phyloP scores from a whole-genome alignment of 495 filamentous ascomycete species.

The Aspergillus egyptiacus region DNA sequence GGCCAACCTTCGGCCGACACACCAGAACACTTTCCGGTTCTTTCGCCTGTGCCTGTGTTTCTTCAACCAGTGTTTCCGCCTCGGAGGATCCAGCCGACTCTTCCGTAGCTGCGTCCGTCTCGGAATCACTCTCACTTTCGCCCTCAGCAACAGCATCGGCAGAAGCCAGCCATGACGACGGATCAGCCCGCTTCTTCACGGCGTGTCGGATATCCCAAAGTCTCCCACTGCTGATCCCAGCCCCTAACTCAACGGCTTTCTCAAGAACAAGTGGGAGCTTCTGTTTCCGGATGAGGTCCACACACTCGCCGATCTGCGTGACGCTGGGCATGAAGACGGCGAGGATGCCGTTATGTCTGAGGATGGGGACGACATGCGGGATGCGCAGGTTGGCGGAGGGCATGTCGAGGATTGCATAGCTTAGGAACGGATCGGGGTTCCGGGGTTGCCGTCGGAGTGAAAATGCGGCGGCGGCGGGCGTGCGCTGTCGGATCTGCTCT shows the following conservation, averaged over 20 bases:
- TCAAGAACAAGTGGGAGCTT: constrained; percentile 54
- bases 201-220: constrained; percentile 61
- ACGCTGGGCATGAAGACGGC: constrained; percentile 69
- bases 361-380: constrained; percentile 47
- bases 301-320: constrained; percentile 62
- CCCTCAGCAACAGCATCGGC: neutral
- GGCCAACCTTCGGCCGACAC: constrained; percentile 63
- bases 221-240: constrained; percentile 49
- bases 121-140: neutral
- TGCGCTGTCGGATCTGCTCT: constrained; percentile 36
- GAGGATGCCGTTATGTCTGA: constrained; percentile 56
- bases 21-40: constrained; percentile 50
- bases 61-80: neutral
- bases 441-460: constrained; percentile 12
- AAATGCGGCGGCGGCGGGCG: constrained; percentile 15
- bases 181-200: constrained; percentile 39
- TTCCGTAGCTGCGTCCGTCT: neutral
- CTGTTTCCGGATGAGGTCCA: constrained; percentile 46
- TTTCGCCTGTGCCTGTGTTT: constrained; percentile 12
- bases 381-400: constrained; percentile 55
- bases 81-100: neutral
- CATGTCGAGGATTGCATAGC: constrained; percentile 64
- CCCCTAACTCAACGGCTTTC: constrained; percentile 58
- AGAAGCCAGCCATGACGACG: constrained; percentile 27
- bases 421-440: constrained; percentile 50